phyloP scores from a whole-genome alignment of 768 basidiomycete species.

The Macrolepiota dolichaula region DNA sequence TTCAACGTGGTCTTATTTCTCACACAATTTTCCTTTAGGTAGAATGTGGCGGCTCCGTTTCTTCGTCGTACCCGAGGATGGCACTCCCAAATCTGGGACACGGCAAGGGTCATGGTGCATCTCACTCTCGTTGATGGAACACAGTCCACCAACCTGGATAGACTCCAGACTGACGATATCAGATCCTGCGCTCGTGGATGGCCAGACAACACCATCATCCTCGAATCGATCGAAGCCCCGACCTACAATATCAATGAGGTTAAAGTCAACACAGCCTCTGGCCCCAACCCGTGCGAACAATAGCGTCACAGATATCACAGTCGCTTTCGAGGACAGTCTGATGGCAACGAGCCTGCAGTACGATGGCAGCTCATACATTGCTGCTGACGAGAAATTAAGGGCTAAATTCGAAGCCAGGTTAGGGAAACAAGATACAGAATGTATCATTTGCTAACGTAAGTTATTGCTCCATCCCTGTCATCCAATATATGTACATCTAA shows the following conservation, averaged over 20 bases:
- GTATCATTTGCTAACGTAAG: constrained; percentile 37
- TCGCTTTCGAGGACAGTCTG: constrained; percentile 36
- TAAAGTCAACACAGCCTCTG: constrained; percentile 32
- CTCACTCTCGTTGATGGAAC: constrained; percentile 46
- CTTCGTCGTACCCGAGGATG: constrained; percentile 23
- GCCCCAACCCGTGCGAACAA: constrained; percentile 17
- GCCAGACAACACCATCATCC: constrained; percentile 1
- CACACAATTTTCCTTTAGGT: constrained; percentile 26
- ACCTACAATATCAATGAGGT: constrained; percentile 31
- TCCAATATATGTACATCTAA: constrained; percentile 45
- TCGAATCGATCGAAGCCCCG: constrained; percentile 22
- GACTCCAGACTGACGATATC: constrained; percentile 49
- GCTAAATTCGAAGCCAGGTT: constrained; percentile 45
- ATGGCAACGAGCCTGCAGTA: constrained; percentile 47
- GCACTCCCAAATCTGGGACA: constrained; percentile 11
- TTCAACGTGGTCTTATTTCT: not conserved
- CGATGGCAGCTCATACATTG: constrained; percentile 44
- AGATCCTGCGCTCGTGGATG: constrained; percentile 20
- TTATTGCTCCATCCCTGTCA: not conserved
- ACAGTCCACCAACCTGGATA: constrained; percentile 57
- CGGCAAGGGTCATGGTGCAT: constrained; percentile 45
- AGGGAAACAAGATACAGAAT: constrained; percentile 37
- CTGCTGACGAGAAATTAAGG: constrained; percentile 39
- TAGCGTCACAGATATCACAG: constrained; percentile 26
- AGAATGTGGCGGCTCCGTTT: constrained; percentile 58